These are phyloP conservation scores for Colletotrichum acutatum DNA, from an alignment of 2,329 filamentous ascomycete genomes.

Conservation along the genomic window DNA sequence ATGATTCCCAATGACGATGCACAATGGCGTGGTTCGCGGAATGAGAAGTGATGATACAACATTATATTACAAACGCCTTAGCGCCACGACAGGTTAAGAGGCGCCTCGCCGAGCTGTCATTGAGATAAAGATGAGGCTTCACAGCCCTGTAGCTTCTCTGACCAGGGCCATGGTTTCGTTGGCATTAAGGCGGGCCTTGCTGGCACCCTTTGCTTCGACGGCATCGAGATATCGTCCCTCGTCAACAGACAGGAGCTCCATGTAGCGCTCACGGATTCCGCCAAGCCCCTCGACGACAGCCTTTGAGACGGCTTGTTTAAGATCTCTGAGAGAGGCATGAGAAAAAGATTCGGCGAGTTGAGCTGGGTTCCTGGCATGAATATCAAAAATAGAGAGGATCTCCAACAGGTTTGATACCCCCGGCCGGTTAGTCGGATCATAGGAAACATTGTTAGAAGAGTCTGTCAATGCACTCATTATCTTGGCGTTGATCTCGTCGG, in stretches of 20 bases:
- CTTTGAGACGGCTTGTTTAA: constrained; percentile 67
- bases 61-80: neutral
- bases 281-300: constrained; percentile 64
- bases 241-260: constrained; percentile 58
- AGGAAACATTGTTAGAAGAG: constrained; percentile 72
- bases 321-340: constrained; percentile 48
- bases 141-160: constrained; percentile 62
- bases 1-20: neutral
- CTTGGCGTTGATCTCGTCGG: constrained; percentile 73
- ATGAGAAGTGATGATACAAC: neutral
- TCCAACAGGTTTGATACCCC: constrained; percentile 90
- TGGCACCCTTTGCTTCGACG: constrained; percentile 68
- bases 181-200: constrained; percentile 71
- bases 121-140: neutral
- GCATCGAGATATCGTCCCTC: constrained; percentile 65
- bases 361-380: constrained; percentile 48
- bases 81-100: neutral
- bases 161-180: constrained; percentile 66
- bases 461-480: constrained; percentile 83
- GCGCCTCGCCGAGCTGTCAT: neutral
- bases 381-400: constrained; percentile 78
- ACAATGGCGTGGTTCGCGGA: neutral
- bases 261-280: constrained; percentile 67
- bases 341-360: constrained; percentile 53
- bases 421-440: constrained; percentile 76